Percentiles rank a stretch among this genome's conserved stretches.
These are phyloP conservation scores for Pholiota adiposa DNA, from an alignment of 1,284 basidiomycete species.

Conservation along the genomic window DNA sequence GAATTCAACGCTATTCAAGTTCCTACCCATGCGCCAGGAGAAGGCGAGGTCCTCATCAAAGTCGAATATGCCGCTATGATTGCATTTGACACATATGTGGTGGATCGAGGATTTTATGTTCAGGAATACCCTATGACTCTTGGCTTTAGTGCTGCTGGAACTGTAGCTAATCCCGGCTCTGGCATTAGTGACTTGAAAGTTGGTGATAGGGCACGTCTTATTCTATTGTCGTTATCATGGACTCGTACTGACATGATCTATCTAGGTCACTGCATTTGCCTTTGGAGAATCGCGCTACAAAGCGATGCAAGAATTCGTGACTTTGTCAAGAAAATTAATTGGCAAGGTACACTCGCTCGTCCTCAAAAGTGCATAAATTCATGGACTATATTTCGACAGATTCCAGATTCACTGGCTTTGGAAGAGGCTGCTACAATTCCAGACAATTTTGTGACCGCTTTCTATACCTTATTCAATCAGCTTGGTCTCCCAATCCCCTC, in stretches of 20 bases:
- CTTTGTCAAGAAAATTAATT: slow-evolving; percentile 38
- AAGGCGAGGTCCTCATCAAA: slow-evolving; percentile 49
- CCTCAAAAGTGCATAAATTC: background rate
- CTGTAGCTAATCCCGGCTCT: slow-evolving; percentile 43
- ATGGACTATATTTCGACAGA: slow-evolving; percentile 29
- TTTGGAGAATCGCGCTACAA: slow-evolving; percentile 34
- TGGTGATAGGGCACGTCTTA: slow-evolving; percentile 44
- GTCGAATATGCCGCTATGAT: slow-evolving; percentile 48
- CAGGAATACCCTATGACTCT: slow-evolving; percentile 43
- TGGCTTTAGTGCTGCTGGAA: slow-evolving; percentile 46
- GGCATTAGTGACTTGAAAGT: slow-evolving; percentile 42
- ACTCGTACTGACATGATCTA: background rate
- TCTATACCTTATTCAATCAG: slow-evolving; percentile 50
- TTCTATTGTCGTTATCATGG: background rate
- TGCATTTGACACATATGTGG: slow-evolving; percentile 45
- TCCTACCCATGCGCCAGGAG: slow-evolving; percentile 41
- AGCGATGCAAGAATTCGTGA: slow-evolving; percentile 46
- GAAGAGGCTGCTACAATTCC: slow-evolving; percentile 51
- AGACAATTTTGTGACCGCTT: slow-evolving; percentile 55
- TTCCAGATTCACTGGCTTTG: slow-evolving; percentile 44
- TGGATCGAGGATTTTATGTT: slow-evolving; percentile 39
- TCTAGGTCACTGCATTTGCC: slow-evolving; percentile 45
- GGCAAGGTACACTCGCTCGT: slow-evolving; percentile 41
- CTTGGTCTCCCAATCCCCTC: slow-evolving; percentile 44
- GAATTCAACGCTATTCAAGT: slow-evolving; percentile 42